Base-by-base conservation (phyloP, 176 grass and related monocot genomes). In the Oryza australiensis region DNA sequence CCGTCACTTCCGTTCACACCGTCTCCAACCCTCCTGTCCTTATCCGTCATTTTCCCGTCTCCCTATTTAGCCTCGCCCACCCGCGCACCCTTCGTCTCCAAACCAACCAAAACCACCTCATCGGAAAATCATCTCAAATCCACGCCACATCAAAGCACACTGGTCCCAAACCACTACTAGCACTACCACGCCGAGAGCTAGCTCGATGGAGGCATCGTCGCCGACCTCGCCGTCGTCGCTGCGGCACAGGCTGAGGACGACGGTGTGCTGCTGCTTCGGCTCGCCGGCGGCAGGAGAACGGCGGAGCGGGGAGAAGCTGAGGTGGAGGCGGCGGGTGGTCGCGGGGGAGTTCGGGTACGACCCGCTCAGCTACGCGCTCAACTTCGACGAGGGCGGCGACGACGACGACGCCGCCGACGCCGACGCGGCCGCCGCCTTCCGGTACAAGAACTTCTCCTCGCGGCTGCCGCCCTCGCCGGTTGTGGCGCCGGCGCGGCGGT, bases 321-420 rank as follows among this genome's bases (percentile, higher is more conserved):
- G 60, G 89, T 86, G 84, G 67, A 29, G 57, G 53, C 73, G 73
- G 60, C 73, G 66, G 12, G 86, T 78, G 60, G 82, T 65, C 11
- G 26, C 42, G 62, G 76, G 85, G 33, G 87, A 88, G 43, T 97
- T 94, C 86, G 59, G 86, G 53, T 97, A 97, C 85, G 94, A 94
- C 68, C 86, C 94, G 80, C 86, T 92, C 68, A 94, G 94, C 86
- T 97, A 97, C 76, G 89, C 94, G 49, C 92, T 88, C 62, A 97
- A 97, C 86, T 97, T 97, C 73, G 94, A 97, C 62, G 85, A 89
- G n/a, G 92, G 94, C 22, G 28, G 76, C 26, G 82, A 81, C 74
- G 78, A 82, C 22, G 82, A 81, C 70, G 70, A 85, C 7, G 78
- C 7, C 7, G 35, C 35, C 35, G 86, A 59, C 16, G 84, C 18